A percentile compares a stretch with the other conserved stretches of the same genome.
These are phyloP conservation scores for Lanmaoa pseudosensibilis DNA, from an alignment of 768 basidiomycete genomes.

Conservation along the genomic window DNA sequence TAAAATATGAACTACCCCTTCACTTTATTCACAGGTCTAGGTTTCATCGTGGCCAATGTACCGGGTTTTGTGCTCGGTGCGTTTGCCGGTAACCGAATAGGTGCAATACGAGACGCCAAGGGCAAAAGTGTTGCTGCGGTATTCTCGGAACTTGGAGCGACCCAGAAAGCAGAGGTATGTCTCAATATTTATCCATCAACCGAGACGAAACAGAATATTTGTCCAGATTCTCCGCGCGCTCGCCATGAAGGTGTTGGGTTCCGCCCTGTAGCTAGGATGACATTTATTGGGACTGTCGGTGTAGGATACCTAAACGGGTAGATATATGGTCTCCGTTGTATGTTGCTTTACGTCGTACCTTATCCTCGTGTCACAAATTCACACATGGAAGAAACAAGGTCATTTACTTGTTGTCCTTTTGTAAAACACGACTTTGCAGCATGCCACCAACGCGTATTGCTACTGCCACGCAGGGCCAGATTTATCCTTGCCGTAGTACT, in stretches of 20 bases:
- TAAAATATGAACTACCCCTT: conserved; percentile 28
- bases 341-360: neutral
- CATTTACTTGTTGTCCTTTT: neutral
- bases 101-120: conserved; percentile 91
- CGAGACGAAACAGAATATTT: neutral
- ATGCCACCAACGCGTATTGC: conserved; percentile 11
- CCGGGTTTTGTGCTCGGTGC: conserved; percentile 87
- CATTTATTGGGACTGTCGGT: neutral
- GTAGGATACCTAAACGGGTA: conserved; percentile 9
- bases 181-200: neutral
- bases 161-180: conserved; percentile 85
- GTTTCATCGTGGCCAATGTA: conserved; percentile 64
- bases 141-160: conserved; percentile 70
- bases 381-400: neutral
- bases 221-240: conserved; percentile 74
- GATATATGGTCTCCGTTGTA: neutral
- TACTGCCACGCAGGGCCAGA: neutral
- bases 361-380: neutral
- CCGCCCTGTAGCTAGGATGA: conserved; percentile 39
- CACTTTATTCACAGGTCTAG: conserved; percentile 36
- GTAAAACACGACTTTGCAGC: neutral
- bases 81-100: conserved; percentile 85
- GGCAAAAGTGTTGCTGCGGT: conserved; percentile 91
- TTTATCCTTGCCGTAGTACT: neutral
- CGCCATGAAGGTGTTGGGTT: conserved; percentile 80